Percentiles rank a stretch among this genome's conserved stretches.
Evolutionary conservation across 2,329 filamentous ascomycete species (phyloP).

Genomic region (Elsinoe australis): DNA sequence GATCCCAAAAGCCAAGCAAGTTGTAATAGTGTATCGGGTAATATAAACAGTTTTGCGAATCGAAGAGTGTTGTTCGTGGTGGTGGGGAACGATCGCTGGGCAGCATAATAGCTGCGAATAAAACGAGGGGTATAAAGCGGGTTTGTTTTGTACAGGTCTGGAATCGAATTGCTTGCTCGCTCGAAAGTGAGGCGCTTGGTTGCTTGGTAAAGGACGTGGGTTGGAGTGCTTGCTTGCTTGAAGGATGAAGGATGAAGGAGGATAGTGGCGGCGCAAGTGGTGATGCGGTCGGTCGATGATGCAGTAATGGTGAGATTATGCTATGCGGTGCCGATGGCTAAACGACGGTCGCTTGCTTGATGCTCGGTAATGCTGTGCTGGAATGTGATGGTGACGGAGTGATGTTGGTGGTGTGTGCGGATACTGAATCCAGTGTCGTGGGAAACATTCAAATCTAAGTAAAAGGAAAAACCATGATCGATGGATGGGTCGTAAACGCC

Average conservation of each 20-base stretch:
- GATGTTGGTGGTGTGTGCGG: background rate
- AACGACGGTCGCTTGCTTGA: conserved; percentile 1
- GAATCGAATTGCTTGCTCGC: background rate
- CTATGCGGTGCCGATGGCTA: conserved; percentile 6
- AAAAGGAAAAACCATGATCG: conserved; percentile 10
- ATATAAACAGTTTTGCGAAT: conserved; percentile 8
- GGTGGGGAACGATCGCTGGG: background rate
- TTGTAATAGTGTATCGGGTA: background rate
- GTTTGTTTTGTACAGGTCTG: conserved; percentile 6
- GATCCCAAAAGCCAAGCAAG: background rate
- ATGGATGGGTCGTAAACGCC: conserved; percentile 13
- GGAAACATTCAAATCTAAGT: conserved; percentile 14
- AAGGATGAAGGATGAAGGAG: background rate
- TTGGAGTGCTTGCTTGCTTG: conserved; percentile 12
- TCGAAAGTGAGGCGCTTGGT: background rate
- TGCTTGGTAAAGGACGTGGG: background rate
- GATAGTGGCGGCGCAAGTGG: background rate
- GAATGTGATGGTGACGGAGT: background rate
- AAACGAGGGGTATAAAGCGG: conserved; percentile 17
- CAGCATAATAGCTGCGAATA: background rate
- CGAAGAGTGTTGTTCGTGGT: no score
- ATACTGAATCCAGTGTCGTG: conserved; percentile 5
- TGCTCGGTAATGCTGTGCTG: background rate
- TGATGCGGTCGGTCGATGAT: background rate
- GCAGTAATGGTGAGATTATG: background rate